These are phyloP conservation scores for Exophiala phaeomuriformis DNA, from an alignment of 2,329 filamentous ascomycete genomes.

Conservation along the genomic window DNA sequence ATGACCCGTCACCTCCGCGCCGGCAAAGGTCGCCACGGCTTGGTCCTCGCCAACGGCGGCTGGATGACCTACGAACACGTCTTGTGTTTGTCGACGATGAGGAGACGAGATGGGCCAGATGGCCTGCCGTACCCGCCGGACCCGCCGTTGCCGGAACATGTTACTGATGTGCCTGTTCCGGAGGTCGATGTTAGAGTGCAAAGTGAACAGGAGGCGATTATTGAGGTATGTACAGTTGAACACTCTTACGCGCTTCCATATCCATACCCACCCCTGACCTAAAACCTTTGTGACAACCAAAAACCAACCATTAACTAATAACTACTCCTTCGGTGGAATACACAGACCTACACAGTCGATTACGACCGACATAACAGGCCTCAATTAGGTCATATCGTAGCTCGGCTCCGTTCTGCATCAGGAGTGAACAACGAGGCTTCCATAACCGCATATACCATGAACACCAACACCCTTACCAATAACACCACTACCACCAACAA, in stretches of 20 bases:
- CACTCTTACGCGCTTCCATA: background rate
- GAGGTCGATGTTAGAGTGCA: constrained; percentile 39
- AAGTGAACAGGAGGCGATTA: constrained; percentile 41
- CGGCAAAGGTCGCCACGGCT: constrained; percentile 42
- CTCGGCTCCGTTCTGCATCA: constrained; percentile 44
- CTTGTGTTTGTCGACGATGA: constrained; percentile 48
- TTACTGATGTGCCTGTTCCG: constrained; percentile 38
- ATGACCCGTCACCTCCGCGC: constrained; percentile 49
- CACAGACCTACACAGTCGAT: constrained; percentile 55
- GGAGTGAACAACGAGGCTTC: too few species aligned
- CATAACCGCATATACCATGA: too few species aligned
- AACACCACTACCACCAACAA: too few species aligned
- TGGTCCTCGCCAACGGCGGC: constrained; percentile 60
- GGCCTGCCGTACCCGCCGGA: constrained; percentile 41
- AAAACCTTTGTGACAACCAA: background rate
- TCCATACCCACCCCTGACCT: background rate
- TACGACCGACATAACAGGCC: constrained; percentile 48
- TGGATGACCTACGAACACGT: constrained; percentile 59
- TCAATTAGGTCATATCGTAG: constrained; percentile 45
- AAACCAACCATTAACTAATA: background rate
- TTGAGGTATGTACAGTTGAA: constrained; percentile 42
- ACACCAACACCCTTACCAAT: too few species aligned
- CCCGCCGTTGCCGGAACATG: constrained; percentile 41
- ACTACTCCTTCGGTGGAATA: background rate
- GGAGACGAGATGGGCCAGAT: constrained; percentile 30